These are phyloP conservation scores for Malassezia vespertilionis DNA, from an alignment of 1,284 basidiomycete species.

Conservation along the genomic window DNA sequence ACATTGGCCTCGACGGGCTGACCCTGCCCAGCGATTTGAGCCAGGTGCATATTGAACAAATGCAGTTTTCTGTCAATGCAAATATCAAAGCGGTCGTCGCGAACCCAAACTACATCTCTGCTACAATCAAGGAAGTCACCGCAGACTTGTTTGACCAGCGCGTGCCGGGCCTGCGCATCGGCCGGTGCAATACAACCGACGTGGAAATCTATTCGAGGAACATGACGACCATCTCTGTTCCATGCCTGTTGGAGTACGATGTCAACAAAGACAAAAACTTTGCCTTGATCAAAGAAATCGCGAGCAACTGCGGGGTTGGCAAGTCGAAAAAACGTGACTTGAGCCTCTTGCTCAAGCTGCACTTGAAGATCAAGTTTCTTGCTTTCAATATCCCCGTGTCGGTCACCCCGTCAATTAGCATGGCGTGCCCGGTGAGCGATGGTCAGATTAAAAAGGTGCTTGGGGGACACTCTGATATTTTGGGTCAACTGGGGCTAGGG, in stretches of 20 bases:
- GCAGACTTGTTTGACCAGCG: conserved; percentile 27
- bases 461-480: conserved; percentile 1
- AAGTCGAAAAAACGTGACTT: background rate
- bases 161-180: conserved; percentile 23
- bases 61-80: conserved; percentile 30
- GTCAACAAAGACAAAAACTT: conserved; percentile 55
- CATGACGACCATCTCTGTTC: conserved; percentile 67
- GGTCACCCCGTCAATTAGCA: conserved; percentile 3
- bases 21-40: conserved; percentile 17
- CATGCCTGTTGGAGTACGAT: conserved; percentile 65
- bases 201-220: conserved; percentile 57
- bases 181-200: conserved; percentile 50
- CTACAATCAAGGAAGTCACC: conserved; percentile 27
- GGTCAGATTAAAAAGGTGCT: conserved; percentile 3
- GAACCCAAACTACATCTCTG: conserved; percentile 43
- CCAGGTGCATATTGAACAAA: conserved; percentile 22
- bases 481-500: conserved; percentile 1
- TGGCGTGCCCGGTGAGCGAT: conserved; percentile 8
- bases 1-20: conserved; percentile 30
- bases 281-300: conserved; percentile 58
- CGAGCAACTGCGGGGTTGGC: conserved; percentile 57
- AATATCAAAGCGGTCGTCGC: conserved; percentile 33
- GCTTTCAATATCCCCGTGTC: conserved; percentile 12
- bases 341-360: conserved; percentile 3
- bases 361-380: conserved; percentile 4